Evolutionary conservation across 305 asterid genomes (phyloP).

Genomic region (Solanum hybrid): DNA sequence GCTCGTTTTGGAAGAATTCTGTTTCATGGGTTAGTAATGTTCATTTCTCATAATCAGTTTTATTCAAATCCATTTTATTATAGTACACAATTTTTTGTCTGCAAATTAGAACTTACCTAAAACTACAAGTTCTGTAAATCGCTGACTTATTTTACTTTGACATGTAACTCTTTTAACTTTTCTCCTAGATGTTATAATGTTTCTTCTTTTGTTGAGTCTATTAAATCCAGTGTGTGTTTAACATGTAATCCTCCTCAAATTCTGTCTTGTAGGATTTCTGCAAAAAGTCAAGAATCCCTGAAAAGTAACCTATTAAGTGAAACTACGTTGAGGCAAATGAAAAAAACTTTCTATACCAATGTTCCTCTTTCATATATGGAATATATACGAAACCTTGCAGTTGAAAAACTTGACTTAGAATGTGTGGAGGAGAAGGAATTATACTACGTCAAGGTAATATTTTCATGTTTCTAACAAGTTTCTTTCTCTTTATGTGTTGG

Average conservation of each 20-base stretch:
- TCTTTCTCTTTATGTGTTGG: background rate
- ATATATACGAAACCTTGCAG: constrained; percentile 15
- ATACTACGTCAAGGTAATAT: constrained; percentile 32
- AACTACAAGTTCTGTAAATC: background rate
- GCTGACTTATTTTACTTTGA: background rate
- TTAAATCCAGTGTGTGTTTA: background rate
- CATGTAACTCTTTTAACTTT: background rate
- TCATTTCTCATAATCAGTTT: background rate
- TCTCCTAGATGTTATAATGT: background rate
- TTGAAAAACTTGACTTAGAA: constrained; percentile 15
- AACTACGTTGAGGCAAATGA: constrained; percentile 19
- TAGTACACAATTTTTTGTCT: background rate
- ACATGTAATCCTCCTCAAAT: background rate
- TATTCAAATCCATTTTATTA: background rate
- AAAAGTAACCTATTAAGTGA: constrained; percentile 11
- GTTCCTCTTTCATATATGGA: constrained; percentile 28
- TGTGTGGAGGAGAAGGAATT: constrained; percentile 29
- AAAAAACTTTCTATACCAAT: constrained; percentile 27
- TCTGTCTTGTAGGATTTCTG: constrained; percentile 23
- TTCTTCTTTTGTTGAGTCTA: background rate
- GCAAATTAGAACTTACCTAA: background rate
- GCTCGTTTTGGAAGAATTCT: constrained; percentile 37
- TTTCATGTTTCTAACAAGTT: background rate
- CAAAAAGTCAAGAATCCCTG: constrained; percentile 18
- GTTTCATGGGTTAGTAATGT: constrained; percentile 35